Evolutionary conservation across 192 early-diverging fungal genomes (phyloP), one percentile per base, ranked within the genome.

Genomic region (Coemansia erecta): DNA sequence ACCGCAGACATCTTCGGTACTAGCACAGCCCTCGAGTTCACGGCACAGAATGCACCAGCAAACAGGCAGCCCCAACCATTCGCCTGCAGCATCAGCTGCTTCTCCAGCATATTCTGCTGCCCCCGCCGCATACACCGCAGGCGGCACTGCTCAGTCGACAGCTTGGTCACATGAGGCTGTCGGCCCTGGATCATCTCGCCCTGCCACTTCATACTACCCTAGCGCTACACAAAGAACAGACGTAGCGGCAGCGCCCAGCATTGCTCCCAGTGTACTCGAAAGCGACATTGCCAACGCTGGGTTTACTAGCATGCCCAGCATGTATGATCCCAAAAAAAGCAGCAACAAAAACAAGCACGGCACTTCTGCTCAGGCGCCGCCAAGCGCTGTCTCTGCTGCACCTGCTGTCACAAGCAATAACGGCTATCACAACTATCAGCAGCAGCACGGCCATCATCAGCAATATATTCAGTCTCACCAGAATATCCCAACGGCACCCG

Each of bases 1-100:
- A 39, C 53, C 72, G 0, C 22, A 64, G 58, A 68, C 72, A 9
- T 56, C 62, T 12, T 74, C 72, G 3, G 66, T 64, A 19, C 62
- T 74, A 26, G 61, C 72, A 12, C 42, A 61, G 5, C 50, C 56
- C 19, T 15, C 56, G 1, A 35, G 58, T 4, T 10, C 68, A 12
- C 18, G 19, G 51, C 65, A 50, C n/a, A n/a, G n/a, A n/a, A n/a
- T n/a, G 55, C 47, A 47, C 17, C 17, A 45, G 42, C 45, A 26
- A 42, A 31, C 42, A 46, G 19, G 40, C 15, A 9, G 8, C 12
- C 28, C 53, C 53, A 54, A 39, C 45, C 50, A 22, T 31, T 24
- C 26, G 19, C 28, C 50, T 53, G 56, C 56, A 22, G 50, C 51
- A 26, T 50, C 57, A 53, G 48, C 41, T 15, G 35, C 46, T 23